Conservation (phyloP, 495 filamentous ascomycete genomes). For the Tetracladium setigerum region DNA sequence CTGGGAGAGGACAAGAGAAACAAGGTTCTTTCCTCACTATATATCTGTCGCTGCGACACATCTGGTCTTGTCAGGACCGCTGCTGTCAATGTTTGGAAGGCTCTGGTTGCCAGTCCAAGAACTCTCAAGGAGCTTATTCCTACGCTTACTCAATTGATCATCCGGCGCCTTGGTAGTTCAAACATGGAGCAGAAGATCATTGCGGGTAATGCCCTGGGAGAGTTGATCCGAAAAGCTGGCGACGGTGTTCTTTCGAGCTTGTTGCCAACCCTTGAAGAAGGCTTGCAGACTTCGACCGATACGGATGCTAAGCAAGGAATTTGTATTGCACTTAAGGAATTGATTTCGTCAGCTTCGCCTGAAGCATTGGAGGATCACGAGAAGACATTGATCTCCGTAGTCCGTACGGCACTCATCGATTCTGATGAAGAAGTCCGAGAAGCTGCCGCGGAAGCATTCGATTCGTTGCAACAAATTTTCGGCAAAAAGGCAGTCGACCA, state of each 20-base stretch:
- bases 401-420: constrained; percentile 89
- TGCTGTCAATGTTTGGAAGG: constrained; percentile 93
- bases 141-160: constrained; percentile 88
- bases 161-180: constrained; percentile 85
- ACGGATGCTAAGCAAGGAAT: constrained; percentile 95
- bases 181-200: constrained; percentile 99
- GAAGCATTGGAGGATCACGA: constrained; percentile 92
- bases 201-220: constrained; percentile 91
- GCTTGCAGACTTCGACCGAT: constrained; percentile 79
- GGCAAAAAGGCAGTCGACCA: constrained; percentile 93
- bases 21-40: constrained; percentile 89
- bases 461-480: constrained; percentile 84
- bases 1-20: constrained; percentile 93
- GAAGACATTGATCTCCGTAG: constrained; percentile 86
- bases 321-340: constrained; percentile 88
- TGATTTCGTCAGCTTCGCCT: constrained; percentile 83
- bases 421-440: constrained; percentile 83
- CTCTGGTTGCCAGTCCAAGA: constrained; percentile 83
- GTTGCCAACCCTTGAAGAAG: constrained; percentile 87
- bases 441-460: constrained; percentile 94
- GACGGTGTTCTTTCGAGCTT: constrained; percentile 85
- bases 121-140: constrained; percentile 93
- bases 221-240: constrained; percentile 92
- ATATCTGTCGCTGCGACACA: constrained; percentile 97
- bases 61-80: constrained; percentile 85